These are phyloP conservation scores for Ophiocytium majus DNA, from an alignment of 352 stramenopile genomes.

Conservation along the genomic window DNA sequence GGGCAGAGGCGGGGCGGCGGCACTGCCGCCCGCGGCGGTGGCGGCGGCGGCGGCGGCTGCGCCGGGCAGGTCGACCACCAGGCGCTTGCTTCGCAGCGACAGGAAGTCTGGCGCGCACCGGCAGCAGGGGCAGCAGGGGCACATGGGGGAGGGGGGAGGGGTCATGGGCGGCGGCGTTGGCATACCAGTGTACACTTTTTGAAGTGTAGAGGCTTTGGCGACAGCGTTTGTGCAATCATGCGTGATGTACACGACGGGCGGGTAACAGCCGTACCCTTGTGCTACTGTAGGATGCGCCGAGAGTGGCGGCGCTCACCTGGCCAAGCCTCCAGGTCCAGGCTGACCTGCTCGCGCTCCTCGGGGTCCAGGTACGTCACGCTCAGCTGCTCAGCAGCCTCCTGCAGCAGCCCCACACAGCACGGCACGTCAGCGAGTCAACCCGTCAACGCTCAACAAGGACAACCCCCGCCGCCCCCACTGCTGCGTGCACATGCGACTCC, in stretches of 20 bases:
- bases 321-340: constrained; percentile 46
- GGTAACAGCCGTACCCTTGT: no score
- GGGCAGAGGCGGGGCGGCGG: not conserved
- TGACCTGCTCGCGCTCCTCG: constrained; percentile 47
- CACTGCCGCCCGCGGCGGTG: not conserved
- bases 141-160: no score
- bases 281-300: no score
- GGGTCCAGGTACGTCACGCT: constrained; percentile 39
- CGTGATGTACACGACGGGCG: no score
- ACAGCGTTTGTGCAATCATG: no score
- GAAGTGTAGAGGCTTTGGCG: no score
- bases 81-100: constrained; percentile 13
- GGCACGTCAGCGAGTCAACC: no score
- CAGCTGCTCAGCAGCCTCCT: constrained; percentile 2
- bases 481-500: no score
- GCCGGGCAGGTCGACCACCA: not conserved
- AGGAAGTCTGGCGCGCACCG: constrained; percentile 6
- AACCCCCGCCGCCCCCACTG: no score
- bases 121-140: not conserved
- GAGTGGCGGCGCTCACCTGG: not conserved
- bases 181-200: no score
- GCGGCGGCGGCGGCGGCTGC: not conserved
- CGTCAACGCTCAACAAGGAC: no score
- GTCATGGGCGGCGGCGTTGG: not conserved
- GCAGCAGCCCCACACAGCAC: no score